These are phyloP conservation scores for Annulohypoxylon bovei DNA, from an alignment of 495 filamentous ascomycete genomes.

Conservation along the genomic window DNA sequence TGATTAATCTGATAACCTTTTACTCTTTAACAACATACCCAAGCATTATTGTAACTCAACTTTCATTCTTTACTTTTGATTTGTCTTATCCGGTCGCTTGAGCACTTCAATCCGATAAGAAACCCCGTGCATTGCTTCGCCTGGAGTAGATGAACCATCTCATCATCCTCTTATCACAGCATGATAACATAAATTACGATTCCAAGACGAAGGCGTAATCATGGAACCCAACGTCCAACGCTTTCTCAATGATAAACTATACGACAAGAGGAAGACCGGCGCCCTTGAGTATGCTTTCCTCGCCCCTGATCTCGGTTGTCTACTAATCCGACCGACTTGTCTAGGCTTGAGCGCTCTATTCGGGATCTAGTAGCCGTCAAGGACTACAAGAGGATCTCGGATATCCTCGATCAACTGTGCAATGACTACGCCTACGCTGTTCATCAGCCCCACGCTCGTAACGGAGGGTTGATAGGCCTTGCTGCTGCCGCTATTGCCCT, in stretches of 20 bases:
- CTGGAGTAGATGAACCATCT: constrained; percentile 1
- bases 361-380: constrained; percentile 80
- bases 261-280: constrained; percentile 95
- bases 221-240: constrained; percentile 94
- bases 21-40: constrained; percentile 9
- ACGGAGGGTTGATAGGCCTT: constrained; percentile 95
- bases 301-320: not conserved
- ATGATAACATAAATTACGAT: constrained; percentile 30
- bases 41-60: not conserved
- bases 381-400: constrained; percentile 79
- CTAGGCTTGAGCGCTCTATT: constrained; percentile 88
- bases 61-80: not conserved
- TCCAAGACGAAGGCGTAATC: constrained; percentile 27
- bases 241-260: constrained; percentile 95
- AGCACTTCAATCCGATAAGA: not conserved
- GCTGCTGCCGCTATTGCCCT: constrained; percentile 97
- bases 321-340: constrained; percentile 29
- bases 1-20: not conserved
- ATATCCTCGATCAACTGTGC: constrained; percentile 93
- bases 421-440: constrained; percentile 98
- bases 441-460: constrained; percentile 95
- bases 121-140: not conserved
- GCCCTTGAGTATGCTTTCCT: constrained; percentile 84
- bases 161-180: not conserved
- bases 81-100: not conserved